Evolutionary conservation across 2,329 filamentous ascomycete genomes (phyloP), one percentile per base, ranked within the genome.

Genomic region (Fusarium dimerum): DNA sequence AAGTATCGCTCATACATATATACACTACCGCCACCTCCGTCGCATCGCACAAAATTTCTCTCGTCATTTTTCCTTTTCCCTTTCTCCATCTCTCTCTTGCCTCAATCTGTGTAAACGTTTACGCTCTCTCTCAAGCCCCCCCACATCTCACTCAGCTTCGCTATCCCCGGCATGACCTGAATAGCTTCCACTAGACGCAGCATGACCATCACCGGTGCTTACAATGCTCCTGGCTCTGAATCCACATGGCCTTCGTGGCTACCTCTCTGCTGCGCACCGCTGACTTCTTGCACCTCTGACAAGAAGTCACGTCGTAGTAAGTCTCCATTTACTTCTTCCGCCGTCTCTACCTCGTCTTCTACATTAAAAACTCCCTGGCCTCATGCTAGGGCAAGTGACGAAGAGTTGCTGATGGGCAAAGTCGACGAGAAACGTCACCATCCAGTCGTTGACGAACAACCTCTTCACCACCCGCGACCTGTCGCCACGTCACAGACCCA

Each of bases 181-280:
- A 43, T 36, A 53, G 51, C 50, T 48, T 59, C 45, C 48, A 47
- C 45, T 47, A 51, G 10, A 36, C 32, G 51, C 67, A 71, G 64
- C 56, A 78, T 78, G 74, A 76, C 71, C 66, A 59, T 65, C 60
- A 66, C 73, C 65, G 71, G 68, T 68, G 71, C 69, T 64, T 72
- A 76, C 63, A 66, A 76, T 57, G 65, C 67, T 65, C 73, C 76
- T 65, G 67, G 76, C 54, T 64, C 68, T 66, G 72, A 72, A 64
- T 68, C 60, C 50, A 43, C 71, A 43, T 74, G 73, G 64, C 63
- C 71, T 54, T 77, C 77, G 55, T 81, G 78, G 76, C 71, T 81
- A 56, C 69, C 71, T 51, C 69, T 71, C 51, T 81, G 78, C 64
- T 81, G 78, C 64, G 64, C 66, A 56, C 71, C 74, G 56, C 63